Evolutionary conservation across 192 early-diverging fungal species (phyloP).

Genomic region (Geosiphon pyriformis): DNA sequence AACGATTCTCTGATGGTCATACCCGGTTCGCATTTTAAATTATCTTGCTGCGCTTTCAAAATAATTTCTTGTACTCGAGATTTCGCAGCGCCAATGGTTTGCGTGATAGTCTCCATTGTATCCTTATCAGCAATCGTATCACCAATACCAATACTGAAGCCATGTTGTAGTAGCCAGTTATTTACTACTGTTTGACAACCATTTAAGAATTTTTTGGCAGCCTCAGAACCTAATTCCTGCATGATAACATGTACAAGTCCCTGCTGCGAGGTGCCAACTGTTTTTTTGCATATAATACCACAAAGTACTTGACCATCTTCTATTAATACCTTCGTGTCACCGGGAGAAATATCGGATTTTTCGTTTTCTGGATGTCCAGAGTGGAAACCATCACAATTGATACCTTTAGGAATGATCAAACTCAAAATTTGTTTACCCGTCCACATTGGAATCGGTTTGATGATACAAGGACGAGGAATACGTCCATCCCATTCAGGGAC

Average conservation of each 20-base stretch:
- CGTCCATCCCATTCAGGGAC: constrained; percentile 94
- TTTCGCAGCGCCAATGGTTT: constrained; percentile 70
- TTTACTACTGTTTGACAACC: constrained; percentile 90
- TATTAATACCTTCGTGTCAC: constrained; percentile 87
- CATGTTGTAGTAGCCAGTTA: constrained; percentile 90
- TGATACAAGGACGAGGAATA: constrained; percentile 86
- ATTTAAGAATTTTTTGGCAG: constrained; percentile 86
- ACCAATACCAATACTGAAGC: constrained; percentile 96
- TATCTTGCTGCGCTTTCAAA: constrained; percentile 73
- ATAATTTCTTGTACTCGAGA: constrained; percentile 76
- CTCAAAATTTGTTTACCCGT: constrained; percentile 95
- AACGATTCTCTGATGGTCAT: constrained; percentile 92
- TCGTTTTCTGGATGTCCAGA: constrained; percentile 78
- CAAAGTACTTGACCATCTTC: constrained; percentile 89
- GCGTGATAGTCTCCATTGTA: constrained; percentile 76
- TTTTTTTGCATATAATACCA: constrained; percentile 94
- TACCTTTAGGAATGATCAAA: constrained; percentile 88
- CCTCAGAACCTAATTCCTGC: constrained; percentile 87
- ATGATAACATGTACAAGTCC: constrained; percentile 94
- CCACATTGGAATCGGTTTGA: constrained; percentile 97
- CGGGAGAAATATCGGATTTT: constrained; percentile 68
- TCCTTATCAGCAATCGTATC: constrained; percentile 88
- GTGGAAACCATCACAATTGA: constrained; percentile 80
- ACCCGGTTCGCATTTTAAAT: constrained; percentile 79
- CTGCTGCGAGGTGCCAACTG: constrained; percentile 78